Evolutionary conservation across 441 rosid species (phyloP).

Genomic region (Eruca vesicaria): DNA sequence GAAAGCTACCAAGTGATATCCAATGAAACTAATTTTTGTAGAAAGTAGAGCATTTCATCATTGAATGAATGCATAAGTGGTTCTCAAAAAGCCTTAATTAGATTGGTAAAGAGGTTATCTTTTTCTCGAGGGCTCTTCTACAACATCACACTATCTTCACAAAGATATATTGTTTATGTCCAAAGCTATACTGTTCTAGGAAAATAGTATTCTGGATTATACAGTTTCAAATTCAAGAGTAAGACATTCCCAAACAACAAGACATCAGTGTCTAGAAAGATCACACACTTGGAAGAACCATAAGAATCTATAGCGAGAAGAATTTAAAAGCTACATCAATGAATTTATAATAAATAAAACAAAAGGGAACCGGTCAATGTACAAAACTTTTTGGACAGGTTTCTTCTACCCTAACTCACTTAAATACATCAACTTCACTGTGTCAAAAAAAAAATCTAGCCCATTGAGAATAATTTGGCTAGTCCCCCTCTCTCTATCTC

Average conservation of each 20-base stretch:
- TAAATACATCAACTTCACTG: constrained; percentile 8
- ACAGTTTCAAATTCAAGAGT: neutral
- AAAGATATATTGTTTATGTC: neutral
- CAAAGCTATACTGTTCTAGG: neutral
- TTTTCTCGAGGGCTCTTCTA: neutral
- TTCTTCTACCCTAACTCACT: neutral
- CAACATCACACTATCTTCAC: neutral
- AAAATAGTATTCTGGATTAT: neutral
- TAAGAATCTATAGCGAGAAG: neutral
- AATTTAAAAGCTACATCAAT: neutral
- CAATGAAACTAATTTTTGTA: neutral
- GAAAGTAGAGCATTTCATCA: neutral
- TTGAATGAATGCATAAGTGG: too few relatives aligned
- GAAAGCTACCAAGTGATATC: neutral
- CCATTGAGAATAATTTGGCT: neutral
- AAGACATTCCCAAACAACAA: neutral
- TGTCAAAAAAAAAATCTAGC: neutral
- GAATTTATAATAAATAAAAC: neutral
- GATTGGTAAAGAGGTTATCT: too few relatives aligned
- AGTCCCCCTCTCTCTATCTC: constrained; percentile 26
- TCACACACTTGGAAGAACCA: neutral
- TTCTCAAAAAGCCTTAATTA: too few relatives aligned
- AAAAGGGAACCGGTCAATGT: neutral
- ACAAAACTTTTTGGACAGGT: constrained; percentile 2
- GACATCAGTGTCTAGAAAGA: too few relatives aligned